These are phyloP conservation scores for Scenedesmus sp. DNA, from an alignment of 163 green algal genomes.

Conservation along the genomic window DNA sequence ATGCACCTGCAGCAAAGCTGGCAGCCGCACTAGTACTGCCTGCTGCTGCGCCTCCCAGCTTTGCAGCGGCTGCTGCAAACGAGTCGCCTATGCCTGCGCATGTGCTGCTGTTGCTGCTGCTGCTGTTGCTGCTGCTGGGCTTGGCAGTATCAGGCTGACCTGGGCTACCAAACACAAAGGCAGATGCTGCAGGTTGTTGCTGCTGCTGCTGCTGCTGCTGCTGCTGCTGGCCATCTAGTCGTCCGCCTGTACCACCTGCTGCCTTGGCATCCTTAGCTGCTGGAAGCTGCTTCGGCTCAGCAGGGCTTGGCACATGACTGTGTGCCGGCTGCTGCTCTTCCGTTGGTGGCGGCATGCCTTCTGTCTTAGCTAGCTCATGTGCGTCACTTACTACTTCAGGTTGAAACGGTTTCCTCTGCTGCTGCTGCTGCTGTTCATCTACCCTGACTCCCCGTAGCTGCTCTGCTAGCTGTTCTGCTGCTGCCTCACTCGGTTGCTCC, in stretches of 20 bases:
- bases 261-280: not conserved
- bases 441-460: constrained; percentile 15
- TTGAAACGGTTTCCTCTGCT: not conserved
- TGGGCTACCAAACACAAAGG: constrained; percentile 44
- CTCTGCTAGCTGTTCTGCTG: constrained; percentile 37
- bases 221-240: not conserved
- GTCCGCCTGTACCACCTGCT: not conserved
- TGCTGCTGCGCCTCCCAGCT: not conserved
- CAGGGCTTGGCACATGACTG: not conserved
- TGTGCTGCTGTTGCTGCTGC: constrained; percentile 13
- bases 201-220: constrained; percentile 17
- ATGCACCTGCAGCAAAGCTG: not conserved
- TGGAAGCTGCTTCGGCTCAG: constrained; percentile 11
- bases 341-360: not conserved
- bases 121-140: constrained; percentile 25
- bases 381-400: not conserved
- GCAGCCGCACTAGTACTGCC: not conserved
- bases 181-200: not conserved
- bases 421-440: constrained; percentile 32
- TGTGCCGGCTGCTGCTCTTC: not conserved
- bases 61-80: not conserved
- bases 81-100: not conserved
- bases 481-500: not conserved
- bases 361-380: not conserved
- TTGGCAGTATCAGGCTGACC: not conserved